A percentile compares a stretch with the other conserved stretches of the same genome.
Evolutionary conservation across 2,329 filamentous ascomycete genomes (phyloP).

Genomic region (Exophiala calicioides): DNA sequence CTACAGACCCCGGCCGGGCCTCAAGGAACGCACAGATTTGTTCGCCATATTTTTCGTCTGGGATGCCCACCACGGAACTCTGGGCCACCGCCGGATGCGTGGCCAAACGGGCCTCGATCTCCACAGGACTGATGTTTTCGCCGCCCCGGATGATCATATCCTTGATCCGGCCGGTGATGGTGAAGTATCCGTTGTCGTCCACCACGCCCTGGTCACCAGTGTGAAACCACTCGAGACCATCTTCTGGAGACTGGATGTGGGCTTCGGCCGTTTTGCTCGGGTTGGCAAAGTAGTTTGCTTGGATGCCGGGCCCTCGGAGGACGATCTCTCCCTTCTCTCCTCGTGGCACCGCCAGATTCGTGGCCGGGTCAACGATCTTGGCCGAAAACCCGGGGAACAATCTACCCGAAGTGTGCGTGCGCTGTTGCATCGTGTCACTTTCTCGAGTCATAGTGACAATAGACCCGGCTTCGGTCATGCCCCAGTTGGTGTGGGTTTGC

Average conservation of each 20-base stretch:
- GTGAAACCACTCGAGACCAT: slow-evolving; percentile 73
- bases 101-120: slow-evolving; percentile 84
- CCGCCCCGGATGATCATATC: slow-evolving; percentile 91
- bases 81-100: slow-evolving; percentile 69
- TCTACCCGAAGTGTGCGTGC: slow-evolving; percentile 72
- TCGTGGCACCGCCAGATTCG: not conserved
- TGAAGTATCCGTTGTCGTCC: slow-evolving; percentile 72
- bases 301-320: slow-evolving; percentile 78
- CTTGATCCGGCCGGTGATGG: too few species aligned
- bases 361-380: slow-evolving; percentile 66
- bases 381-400: slow-evolving; percentile 76
- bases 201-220: slow-evolving; percentile 89
- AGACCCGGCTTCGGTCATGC: slow-evolving; percentile 84
- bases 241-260: slow-evolving; percentile 18
- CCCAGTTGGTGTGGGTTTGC: slow-evolving; percentile 57
- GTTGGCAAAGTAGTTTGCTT: slow-evolving; percentile 53
- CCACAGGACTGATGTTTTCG: slow-evolving; percentile 91
- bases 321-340: slow-evolving; percentile 73
- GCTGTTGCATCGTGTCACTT: slow-evolving; percentile 68
- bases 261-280: slow-evolving; percentile 2
- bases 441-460: slow-evolving; percentile 75
- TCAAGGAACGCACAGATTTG: slow-evolving; percentile 81
- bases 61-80: slow-evolving; percentile 77
- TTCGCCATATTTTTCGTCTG: slow-evolving; percentile 80
- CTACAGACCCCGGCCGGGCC: slow-evolving; percentile 39